These are phyloP conservation scores for Rhizomucor miehei DNA, from an alignment of 371 early-diverging fungal species.

Conservation along the genomic window DNA sequence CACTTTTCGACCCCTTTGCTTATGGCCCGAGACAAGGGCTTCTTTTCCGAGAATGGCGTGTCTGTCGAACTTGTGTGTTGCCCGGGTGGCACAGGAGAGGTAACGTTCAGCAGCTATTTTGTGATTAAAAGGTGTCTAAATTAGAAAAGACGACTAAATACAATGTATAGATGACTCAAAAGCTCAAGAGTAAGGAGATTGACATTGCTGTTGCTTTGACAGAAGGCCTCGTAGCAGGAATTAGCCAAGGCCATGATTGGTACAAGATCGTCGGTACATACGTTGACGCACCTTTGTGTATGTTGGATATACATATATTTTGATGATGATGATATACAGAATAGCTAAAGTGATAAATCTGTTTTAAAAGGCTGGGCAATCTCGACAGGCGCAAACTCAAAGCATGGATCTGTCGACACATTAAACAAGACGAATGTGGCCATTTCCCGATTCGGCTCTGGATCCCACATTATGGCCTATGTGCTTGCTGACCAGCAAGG, in stretches of 20 bases:
- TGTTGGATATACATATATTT: constrained; percentile 8
- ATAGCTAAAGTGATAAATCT: too few species aligned
- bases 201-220: constrained; percentile 85
- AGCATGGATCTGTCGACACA: constrained; percentile 52
- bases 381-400: constrained; percentile 53
- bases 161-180: constrained; percentile 67
- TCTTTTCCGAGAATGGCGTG: constrained; percentile 52
- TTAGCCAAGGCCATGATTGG: constrained; percentile 58
- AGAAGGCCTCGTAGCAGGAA: constrained; percentile 80
- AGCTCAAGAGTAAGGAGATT: constrained; percentile 63
- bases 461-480: constrained; percentile 83
- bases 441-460: constrained; percentile 77
- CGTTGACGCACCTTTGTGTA: constrained; percentile 73
- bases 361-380: constrained; percentile 79
- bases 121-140: neutral
- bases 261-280: constrained; percentile 75
- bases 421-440: constrained; percentile 65
- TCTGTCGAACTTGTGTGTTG: constrained; percentile 66
- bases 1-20: constrained; percentile 85
- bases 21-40: constrained; percentile 61
- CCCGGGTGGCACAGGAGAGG: constrained; percentile 76
- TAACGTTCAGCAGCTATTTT: constrained; percentile 24
- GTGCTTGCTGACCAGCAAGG: constrained; percentile 72
- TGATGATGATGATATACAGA: too few species aligned
- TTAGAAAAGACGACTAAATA: neutral